Base-by-base conservation (phyloP, 345 rosid genomes). In the Abelmoschus esculentus region DNA sequence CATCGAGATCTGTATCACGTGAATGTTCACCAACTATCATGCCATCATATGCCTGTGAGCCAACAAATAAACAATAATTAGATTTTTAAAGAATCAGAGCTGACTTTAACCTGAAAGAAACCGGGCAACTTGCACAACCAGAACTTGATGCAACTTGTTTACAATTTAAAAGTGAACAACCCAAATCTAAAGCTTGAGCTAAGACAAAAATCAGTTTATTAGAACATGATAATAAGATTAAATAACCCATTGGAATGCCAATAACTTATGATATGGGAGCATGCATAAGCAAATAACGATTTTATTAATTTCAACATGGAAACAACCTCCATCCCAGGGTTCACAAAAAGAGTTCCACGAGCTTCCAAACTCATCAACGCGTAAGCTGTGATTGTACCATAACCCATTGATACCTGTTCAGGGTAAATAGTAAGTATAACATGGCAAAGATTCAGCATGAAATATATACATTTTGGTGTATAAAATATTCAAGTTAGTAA, bases 21-120 rank as follows among this genome's bases (percentile, higher is more conserved):
- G 99, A 84, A 81, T 95, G 97, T 79, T 95, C 99, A 72, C 99
- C 99, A 29, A 95, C 83, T 70, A 95, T 87, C 99, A 95, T 95
- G 74, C 99, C 99, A 79, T 95, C 99, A 70, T 95, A 95, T 8
- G 99, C 15, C 99, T 95, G 91, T 77, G 57, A 47, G 72, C 9
- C 50, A 76, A 73, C 54, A 52, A 38, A 67, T 7, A 72, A 67
- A 74, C 26, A 26, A 71, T 26, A 61, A 83, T 72, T 42, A 67
- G 53, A 13, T 46, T 34, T 46, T 67, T 44, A 22, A 22, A 22
- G 50, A 15, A 42, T 22, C 14, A 44, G 36, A 28, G 56, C 38
- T 26, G 40, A 36, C 0, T 2, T 44, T 52, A 65, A 46, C 38
- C 34, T 0, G 3, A 44, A 64, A 17, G 28, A 8, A 22, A 2